Base-by-base conservation (phyloP, 2,329 filamentous ascomycete genomes). In the Cladophialophora bantiana region DNA sequence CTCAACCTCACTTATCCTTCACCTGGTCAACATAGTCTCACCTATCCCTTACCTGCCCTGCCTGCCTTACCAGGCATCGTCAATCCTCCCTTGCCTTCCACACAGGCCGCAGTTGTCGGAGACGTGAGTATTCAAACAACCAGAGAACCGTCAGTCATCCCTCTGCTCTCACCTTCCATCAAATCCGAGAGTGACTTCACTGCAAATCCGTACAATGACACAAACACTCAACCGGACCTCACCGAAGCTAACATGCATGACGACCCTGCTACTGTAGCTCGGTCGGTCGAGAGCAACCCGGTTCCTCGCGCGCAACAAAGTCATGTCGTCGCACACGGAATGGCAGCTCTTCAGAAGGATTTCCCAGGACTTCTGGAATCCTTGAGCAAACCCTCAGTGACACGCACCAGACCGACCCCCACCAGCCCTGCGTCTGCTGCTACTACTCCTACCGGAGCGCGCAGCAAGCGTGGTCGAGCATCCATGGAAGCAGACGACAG, bases 311-410 rank as follows among this genome's bases (percentile, higher is more conserved):
- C 54, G 7, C 13, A 38, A 13, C 54, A 45, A 56, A 56, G 38
- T 20, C 42, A 7, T 1, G 18, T 45, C 35, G 26, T 56, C 59
- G 59, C 59, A 6, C 50, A 42, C 10, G 59, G 59, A 18, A 63
- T 68, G 40, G 40, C 56, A 31, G 52, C 50, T 32, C 55, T 66
- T 38, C 48, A 66, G 32, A 66, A 61, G 31, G 54, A 40, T 26
- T 68, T 64, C 36, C 67, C 67, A 10, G 67, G 67, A 35, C 56
- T 68, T 15, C 53, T 68, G 1, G 67, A 66, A n/a, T 57, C 45
- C 18, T 40, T 68, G 9, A 52, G 12, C 52, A 48, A 36, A 56
- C 31, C 53, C 34, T 1, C 13, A 13, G 9, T 31, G 38, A 34
- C 45, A 7, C 45, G 45, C 61, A 50, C 36, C 34, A 36, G 15